These are phyloP conservation scores for Meyerozyma smithsonii DNA, from an alignment of 1,139 yeast species.

Conservation along the genomic window DNA sequence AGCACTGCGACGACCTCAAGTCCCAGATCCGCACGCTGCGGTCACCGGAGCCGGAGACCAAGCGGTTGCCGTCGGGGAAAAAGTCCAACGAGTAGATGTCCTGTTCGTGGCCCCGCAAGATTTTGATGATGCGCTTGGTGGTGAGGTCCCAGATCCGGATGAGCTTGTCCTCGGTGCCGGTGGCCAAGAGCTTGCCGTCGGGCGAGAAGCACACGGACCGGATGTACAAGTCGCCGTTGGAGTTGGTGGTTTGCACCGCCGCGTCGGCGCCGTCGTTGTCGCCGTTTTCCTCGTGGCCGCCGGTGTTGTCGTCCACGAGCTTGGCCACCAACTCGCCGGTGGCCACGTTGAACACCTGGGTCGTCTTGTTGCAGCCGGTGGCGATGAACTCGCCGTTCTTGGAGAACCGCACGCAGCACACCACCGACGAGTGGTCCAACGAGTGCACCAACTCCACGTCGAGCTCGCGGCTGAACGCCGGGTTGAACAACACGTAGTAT, in stretches of 20 bases:
- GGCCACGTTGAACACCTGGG: slow-evolving; percentile 89
- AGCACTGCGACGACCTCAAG: slow-evolving; percentile 85
- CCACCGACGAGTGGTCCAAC: slow-evolving; percentile 88
- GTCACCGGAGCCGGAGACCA: slow-evolving; percentile 96
- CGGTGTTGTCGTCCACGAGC: slow-evolving; percentile 73
- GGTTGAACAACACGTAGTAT: slow-evolving; percentile 87
- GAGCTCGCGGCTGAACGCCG: slow-evolving; percentile 61
- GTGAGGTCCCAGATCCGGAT: slow-evolving; percentile 96
- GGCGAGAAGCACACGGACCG: slow-evolving; percentile 96
- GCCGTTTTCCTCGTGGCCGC: slow-evolving; percentile 18
- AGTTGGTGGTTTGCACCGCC: slow-evolving; percentile 29
- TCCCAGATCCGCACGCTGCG: slow-evolving; percentile 97
- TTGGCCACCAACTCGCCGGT: slow-evolving; percentile 86
- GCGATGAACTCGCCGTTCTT: slow-evolving; percentile 92
- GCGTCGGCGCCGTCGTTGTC: slow-evolving; percentile 19
- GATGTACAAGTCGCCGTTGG: slow-evolving; percentile 79
- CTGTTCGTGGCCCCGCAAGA: slow-evolving; percentile 93
- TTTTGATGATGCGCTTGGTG: slow-evolving; percentile 79
- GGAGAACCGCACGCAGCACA: slow-evolving; percentile 92
- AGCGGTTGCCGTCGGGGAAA: slow-evolving; percentile 90
- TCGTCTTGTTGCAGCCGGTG: slow-evolving; percentile 94
- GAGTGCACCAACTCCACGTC: slow-evolving; percentile 90
- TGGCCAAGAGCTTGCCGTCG: slow-evolving; percentile 91
- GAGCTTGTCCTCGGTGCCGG: slow-evolving; percentile 97
- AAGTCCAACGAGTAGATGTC: slow-evolving; percentile 95